phyloP scores from a whole-genome alignment of 176 grass and related monocot species.

The Aegilops longissima region DNA sequence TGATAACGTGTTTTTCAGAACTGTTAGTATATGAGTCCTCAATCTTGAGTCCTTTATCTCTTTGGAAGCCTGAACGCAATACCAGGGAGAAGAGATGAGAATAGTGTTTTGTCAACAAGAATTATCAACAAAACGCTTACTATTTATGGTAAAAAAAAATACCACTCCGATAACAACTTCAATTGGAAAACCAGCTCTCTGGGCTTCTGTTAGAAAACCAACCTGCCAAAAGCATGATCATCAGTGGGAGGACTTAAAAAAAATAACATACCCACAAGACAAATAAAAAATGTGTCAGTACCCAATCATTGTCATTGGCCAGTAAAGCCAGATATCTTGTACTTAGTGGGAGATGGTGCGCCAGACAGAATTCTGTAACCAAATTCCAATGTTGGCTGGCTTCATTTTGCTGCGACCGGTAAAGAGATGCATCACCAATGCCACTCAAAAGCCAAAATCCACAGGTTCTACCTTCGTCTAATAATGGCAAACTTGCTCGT shows the following conservation, averaged over 20 bases:
- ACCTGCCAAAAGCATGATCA: constrained; percentile 63
- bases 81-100: constrained; percentile 40
- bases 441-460: constrained; percentile 89
- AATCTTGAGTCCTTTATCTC: constrained; percentile 82
- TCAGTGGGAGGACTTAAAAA: constrained; percentile 10
- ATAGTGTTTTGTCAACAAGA: background rate
- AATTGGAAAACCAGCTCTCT: constrained; percentile 62
- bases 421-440: constrained; percentile 68
- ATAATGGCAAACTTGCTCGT: constrained; percentile 73
- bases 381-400: constrained; percentile 81
- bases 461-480: constrained; percentile 73
- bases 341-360: constrained; percentile 79
- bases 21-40: constrained; percentile 79
- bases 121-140: constrained; percentile 25
- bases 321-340: constrained; percentile 89
- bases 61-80: constrained; percentile 68
- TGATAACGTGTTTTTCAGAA: constrained; percentile 70
- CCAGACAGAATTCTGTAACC: constrained; percentile 80
- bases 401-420: constrained; percentile 72
- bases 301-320: constrained; percentile 98
- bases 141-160: constrained; percentile 25
- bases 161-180: constrained; percentile 85
- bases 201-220: constrained; percentile 97
- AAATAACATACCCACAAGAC: constrained; percentile 25
- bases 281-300: constrained; percentile 36